These are phyloP conservation scores for Rubroboletus pulcherrimus DNA, from an alignment of 768 basidiomycete genomes.

Conservation along the genomic window DNA sequence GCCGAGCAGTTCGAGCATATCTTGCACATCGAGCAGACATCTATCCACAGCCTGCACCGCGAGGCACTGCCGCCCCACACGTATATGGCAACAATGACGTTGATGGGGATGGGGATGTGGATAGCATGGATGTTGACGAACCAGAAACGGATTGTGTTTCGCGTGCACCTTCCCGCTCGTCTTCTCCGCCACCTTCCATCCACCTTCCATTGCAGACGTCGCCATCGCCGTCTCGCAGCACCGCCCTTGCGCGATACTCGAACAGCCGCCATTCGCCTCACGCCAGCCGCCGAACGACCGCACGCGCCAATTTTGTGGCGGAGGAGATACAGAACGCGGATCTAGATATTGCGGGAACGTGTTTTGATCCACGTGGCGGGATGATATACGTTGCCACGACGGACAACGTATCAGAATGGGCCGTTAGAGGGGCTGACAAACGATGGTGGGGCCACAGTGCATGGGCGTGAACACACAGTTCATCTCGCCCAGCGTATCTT, in stretches of 20 bases:
- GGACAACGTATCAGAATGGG: slow-evolving; percentile 72
- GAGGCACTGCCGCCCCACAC: slow-evolving; percentile 13
- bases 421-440: slow-evolving; percentile 66
- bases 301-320: slow-evolving; percentile 7
- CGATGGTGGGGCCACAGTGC: slow-evolving; percentile 61
- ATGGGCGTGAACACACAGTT: slow-evolving; percentile 35
- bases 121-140: slow-evolving; percentile 50
- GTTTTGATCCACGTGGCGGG: slow-evolving; percentile 68
- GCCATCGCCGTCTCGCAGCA: slow-evolving; percentile 18
- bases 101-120: slow-evolving; percentile 31
- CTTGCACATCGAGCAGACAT: slow-evolving; percentile 22
- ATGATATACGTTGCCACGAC: slow-evolving; percentile 67
- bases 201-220: slow-evolving; percentile 29
- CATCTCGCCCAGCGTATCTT: background rate
- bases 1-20: slow-evolving; percentile 43
- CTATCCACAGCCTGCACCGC: slow-evolving; percentile 19
- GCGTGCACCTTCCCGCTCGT: slow-evolving; percentile 42
- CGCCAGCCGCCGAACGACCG: slow-evolving; percentile 14
- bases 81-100: slow-evolving; percentile 19
- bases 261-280: slow-evolving; percentile 20
- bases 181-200: slow-evolving; percentile 43
- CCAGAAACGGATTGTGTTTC: slow-evolving; percentile 54
- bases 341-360: slow-evolving; percentile 64
- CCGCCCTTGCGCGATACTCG: slow-evolving; percentile 16
- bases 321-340: slow-evolving; percentile 21